These are phyloP conservation scores for Remersonia thermophila DNA, from an alignment of 2,329 filamentous ascomycete genomes.

Conservation along the genomic window DNA sequence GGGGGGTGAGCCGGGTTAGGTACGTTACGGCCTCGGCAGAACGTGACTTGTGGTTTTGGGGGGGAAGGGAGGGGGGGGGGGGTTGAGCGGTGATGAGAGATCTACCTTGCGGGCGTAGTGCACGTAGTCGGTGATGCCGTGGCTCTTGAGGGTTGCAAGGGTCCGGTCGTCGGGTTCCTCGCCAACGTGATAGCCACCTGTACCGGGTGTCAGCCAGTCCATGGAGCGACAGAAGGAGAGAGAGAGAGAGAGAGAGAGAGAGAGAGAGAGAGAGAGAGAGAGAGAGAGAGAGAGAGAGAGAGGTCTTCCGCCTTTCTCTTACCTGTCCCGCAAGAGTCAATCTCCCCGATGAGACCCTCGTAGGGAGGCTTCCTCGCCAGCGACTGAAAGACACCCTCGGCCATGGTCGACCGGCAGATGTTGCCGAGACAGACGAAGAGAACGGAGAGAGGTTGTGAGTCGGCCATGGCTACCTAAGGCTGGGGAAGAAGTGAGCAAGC, in stretches of 20 bases:
- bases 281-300: too few species aligned
- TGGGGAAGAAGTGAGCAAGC: background rate
- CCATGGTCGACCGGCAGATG: conserved; percentile 91
- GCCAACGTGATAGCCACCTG: conserved; percentile 70
- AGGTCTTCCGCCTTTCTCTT: conserved; percentile 1
- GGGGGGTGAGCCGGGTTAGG: background rate
- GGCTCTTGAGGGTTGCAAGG: conserved; percentile 59
- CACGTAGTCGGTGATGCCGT: conserved; percentile 65
- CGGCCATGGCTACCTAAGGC: background rate
- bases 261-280: too few species aligned
- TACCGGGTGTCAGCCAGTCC: too few species aligned
- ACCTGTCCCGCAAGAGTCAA: conserved; percentile 85
- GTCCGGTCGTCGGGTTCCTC: conserved; percentile 71
- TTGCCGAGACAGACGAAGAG: conserved; percentile 96
- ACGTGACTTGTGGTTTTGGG: too few species aligned
- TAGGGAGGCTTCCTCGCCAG: conserved; percentile 50
- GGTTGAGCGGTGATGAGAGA: background rate
- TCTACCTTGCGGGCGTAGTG: conserved; percentile 66
- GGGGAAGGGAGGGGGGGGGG: too few species aligned
- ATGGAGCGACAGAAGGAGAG: too few species aligned
- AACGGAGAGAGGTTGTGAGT: conserved; percentile 29
- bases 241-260: too few species aligned
- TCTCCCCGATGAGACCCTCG: conserved; percentile 45
- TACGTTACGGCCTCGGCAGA: too few species aligned
- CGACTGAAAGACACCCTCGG: conserved; percentile 79